Conservation (phyloP, 768 basidiomycete genomes). For the Amanita polypyramis region DNA sequence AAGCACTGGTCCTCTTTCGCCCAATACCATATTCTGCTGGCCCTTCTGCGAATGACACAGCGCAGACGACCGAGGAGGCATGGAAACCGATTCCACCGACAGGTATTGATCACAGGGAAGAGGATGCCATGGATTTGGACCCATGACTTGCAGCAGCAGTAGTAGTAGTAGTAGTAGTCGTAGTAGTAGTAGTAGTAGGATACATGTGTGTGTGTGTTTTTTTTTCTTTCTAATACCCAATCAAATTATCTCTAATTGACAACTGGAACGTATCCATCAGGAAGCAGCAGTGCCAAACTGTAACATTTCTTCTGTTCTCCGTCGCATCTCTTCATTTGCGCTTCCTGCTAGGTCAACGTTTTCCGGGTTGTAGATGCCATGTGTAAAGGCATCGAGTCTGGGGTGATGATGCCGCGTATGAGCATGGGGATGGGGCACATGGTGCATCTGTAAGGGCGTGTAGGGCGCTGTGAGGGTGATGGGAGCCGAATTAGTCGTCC, state of each 20-base stretch:
- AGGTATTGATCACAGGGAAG: constrained; percentile 11
- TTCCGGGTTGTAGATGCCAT: constrained; percentile 30
- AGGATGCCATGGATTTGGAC: constrained; percentile 50
- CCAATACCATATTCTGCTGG: constrained; percentile 22
- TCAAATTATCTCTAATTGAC: too few relatives aligned
- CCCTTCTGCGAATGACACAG: background rate
- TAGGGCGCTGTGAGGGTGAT: constrained; percentile 52
- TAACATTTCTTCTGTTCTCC: constrained; percentile 37
- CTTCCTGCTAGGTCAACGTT: constrained; percentile 19
- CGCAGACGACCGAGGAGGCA: background rate
- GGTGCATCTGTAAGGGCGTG: constrained; percentile 56
- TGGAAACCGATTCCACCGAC: background rate
- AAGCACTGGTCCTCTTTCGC: constrained; percentile 47
- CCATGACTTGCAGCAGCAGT: constrained; percentile 9
- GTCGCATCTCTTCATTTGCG: constrained; percentile 25
- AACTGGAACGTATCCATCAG: constrained; percentile 11
- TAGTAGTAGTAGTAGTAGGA: background rate
- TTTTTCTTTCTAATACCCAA: constrained; percentile 11
- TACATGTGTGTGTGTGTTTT: constrained; percentile 8
- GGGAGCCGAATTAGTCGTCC: constrained; percentile 24
- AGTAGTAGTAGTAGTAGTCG: background rate
- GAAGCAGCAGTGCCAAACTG: constrained; percentile 30
- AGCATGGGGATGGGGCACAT: constrained; percentile 71
- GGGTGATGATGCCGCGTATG: constrained; percentile 66
- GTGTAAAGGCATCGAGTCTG: constrained; percentile 28